These are phyloP conservation scores for Dysphania ambrosioides DNA, from an alignment of 148 eudicot genomes.

Conservation along the genomic window DNA sequence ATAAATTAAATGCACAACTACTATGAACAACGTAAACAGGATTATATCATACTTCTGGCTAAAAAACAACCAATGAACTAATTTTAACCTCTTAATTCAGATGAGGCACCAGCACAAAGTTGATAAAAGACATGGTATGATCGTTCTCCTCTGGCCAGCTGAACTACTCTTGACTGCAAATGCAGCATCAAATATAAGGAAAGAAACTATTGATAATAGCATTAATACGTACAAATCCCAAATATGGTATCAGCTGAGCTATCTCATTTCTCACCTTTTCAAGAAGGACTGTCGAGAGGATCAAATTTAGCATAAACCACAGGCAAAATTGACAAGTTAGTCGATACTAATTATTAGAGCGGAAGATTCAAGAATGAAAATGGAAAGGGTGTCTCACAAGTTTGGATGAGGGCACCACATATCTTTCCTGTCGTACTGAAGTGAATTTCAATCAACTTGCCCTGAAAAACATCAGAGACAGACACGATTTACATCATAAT, in stretches of 20 bases:
- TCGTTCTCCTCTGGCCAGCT: slow-evolving; percentile 74
- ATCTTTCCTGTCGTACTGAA: slow-evolving; percentile 71
- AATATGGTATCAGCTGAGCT: background rate
- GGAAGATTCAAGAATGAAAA: background rate
- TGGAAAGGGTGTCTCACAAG: slow-evolving; percentile 55
- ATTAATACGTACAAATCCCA: background rate
- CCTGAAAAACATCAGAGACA: slow-evolving; percentile 48
- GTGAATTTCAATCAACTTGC: slow-evolving; percentile 86
- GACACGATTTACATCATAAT: background rate
- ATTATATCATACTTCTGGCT: background rate
- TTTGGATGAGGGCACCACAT: slow-evolving; percentile 82
- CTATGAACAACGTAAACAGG: background rate
- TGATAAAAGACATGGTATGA: slow-evolving; percentile 94
- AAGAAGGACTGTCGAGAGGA: slow-evolving; percentile 57
- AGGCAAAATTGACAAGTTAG: slow-evolving; percentile 24
- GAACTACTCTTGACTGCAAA: slow-evolving; percentile 94
- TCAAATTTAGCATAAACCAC: slow-evolving; percentile 20
- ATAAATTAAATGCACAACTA: background rate
- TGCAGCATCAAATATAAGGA: slow-evolving; percentile 22
- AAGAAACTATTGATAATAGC: background rate
- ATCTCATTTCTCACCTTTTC: slow-evolving; percentile 69
- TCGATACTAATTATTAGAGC: background rate
- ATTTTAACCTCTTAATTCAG: slow-evolving; percentile 69
- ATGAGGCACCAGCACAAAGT: slow-evolving; percentile 89
- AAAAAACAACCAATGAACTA: background rate